These are phyloP conservation scores for Umbelopsis sp. DNA, from an alignment of 371 early-diverging fungal species.

Conservation along the genomic window DNA sequence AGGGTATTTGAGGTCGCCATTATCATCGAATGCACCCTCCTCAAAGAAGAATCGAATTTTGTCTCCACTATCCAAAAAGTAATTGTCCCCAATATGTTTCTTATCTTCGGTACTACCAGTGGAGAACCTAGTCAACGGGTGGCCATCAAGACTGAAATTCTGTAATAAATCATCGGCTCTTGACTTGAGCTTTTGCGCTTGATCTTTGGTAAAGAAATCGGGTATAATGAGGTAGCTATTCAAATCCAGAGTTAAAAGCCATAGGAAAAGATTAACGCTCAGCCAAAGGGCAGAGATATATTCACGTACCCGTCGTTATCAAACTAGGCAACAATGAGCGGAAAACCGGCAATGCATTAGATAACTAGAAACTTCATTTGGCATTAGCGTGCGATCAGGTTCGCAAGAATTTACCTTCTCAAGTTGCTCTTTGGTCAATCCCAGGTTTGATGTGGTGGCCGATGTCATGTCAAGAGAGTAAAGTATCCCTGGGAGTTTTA, in stretches of 20 bases:
- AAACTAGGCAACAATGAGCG: slow-evolving; percentile 13
- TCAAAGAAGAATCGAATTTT: slow-evolving; percentile 90
- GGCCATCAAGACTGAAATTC: slow-evolving; percentile 68
- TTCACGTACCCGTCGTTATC: slow-evolving; percentile 23
- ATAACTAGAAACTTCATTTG: no score
- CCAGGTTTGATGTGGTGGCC: not conserved
- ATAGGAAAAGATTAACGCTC: not conserved
- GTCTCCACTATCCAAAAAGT: slow-evolving; percentile 85
- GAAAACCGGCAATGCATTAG: not conserved
- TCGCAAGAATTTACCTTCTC: not conserved
- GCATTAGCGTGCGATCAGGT: no score
- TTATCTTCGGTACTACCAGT: slow-evolving; percentile 65
- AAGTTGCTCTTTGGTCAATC: slow-evolving; percentile 10
- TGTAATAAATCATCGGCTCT: slow-evolving; percentile 66
- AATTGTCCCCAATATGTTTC: slow-evolving; percentile 84
- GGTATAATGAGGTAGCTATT: slow-evolving; percentile 72
- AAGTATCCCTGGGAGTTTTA: not conserved
- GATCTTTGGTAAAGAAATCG: slow-evolving; percentile 62
- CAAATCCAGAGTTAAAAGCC: not conserved
- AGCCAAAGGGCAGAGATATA: not conserved
- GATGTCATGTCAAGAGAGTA: not conserved
- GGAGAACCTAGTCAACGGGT: slow-evolving; percentile 81
- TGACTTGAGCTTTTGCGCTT: slow-evolving; percentile 52
- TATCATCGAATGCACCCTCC: slow-evolving; percentile 75
- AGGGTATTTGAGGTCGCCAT: slow-evolving; percentile 64